A percentile compares a stretch with the other conserved stretches of the same genome.
Evolutionary conservation across 2,329 filamentous ascomycete species (phyloP).

Genomic region (Byssochlamys sp.): DNA sequence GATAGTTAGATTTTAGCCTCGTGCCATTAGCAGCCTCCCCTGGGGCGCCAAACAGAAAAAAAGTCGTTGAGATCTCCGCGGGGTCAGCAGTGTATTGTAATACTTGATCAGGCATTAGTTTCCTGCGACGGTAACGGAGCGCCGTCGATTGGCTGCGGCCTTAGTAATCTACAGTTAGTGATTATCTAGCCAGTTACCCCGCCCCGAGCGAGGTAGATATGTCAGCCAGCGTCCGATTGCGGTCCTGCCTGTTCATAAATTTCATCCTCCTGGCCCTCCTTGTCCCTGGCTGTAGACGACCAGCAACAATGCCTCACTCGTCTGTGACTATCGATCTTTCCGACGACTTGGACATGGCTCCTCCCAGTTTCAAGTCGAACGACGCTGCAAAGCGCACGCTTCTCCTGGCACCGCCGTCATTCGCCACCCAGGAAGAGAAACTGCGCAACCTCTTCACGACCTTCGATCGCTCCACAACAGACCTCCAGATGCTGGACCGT

Average conservation of each 20-base stretch:
- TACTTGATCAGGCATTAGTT: not conserved
- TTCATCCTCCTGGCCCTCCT: not conserved
- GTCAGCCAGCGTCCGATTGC: not conserved
- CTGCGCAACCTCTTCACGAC: slow-evolving; percentile 61
- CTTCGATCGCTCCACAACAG: slow-evolving; percentile 66
- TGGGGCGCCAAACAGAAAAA: not conserved
- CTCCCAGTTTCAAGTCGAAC: slow-evolving; percentile 9
- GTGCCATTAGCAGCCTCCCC: not conserved
- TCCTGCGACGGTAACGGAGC: not conserved
- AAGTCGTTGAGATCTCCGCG: not conserved
- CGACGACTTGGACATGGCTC: slow-evolving; percentile 42
- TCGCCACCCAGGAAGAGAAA: slow-evolving; percentile 73
- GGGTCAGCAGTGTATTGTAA: not conserved
- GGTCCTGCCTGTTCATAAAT: not conserved
- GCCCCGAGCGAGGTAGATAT: not conserved
- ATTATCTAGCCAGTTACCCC: not conserved
- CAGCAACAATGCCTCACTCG: slow-evolving; percentile 26
- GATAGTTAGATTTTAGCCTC: not conserved
- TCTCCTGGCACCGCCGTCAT: slow-evolving; percentile 79
- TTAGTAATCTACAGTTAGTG: not conserved
- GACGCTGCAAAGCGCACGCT: slow-evolving; percentile 50
- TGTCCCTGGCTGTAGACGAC: not conserved
- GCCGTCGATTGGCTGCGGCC: not conserved
- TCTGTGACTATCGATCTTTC: slow-evolving; percentile 48
- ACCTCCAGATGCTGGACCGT: slow-evolving; percentile 96